Evolutionary conservation across 2,329 filamentous ascomycete species (phyloP).

Genomic region (Ophiostoma tasmaniense): DNA sequence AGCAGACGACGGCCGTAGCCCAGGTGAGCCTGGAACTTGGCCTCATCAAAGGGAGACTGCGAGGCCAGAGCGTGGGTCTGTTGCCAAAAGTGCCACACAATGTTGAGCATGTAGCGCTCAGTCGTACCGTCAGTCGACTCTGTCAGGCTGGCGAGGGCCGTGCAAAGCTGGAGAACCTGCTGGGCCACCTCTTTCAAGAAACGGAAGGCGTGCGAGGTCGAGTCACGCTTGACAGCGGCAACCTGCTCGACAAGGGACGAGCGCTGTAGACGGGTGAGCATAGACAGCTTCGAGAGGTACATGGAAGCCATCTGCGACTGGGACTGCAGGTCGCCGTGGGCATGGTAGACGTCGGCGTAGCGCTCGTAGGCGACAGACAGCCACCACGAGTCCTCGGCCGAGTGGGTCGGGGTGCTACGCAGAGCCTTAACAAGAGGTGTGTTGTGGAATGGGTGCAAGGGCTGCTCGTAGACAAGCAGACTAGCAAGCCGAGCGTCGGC

Average conservation of each 20-base stretch:
- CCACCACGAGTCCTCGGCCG: slow-evolving; percentile 33
- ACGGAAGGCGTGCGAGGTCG: slow-evolving; percentile 44
- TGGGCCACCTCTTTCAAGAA: slow-evolving; percentile 42
- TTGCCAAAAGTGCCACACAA: slow-evolving; percentile 46
- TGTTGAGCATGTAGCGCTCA: slow-evolving; percentile 27
- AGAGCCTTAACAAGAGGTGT: slow-evolving; percentile 42
- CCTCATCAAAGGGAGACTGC: slow-evolving; percentile 47
- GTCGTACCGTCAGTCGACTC: neutral
- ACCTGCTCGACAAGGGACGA: slow-evolving; percentile 48
- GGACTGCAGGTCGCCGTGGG: slow-evolving; percentile 34
- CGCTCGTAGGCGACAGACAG: slow-evolving; percentile 45
- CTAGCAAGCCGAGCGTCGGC: neutral
- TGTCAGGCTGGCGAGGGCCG: neutral
- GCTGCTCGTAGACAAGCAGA: slow-evolving; percentile 30
- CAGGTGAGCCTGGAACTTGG: slow-evolving; percentile 55
- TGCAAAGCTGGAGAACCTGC: slow-evolving; percentile 25
- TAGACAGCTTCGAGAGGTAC: slow-evolving; percentile 41
- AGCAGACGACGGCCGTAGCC: slow-evolving; percentile 38
- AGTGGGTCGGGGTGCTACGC: neutral
- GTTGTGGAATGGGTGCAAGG: slow-evolving; percentile 53
- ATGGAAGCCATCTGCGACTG: slow-evolving; percentile 33
- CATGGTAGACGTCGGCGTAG: slow-evolving; percentile 35
- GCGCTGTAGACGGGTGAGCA: slow-evolving; percentile 52
- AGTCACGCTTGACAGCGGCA: slow-evolving; percentile 50
- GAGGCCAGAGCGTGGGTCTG: slow-evolving; percentile 43